Conservation (phyloP, 2,329 filamentous ascomycete genomes). For the Alternaria longipes region DNA sequence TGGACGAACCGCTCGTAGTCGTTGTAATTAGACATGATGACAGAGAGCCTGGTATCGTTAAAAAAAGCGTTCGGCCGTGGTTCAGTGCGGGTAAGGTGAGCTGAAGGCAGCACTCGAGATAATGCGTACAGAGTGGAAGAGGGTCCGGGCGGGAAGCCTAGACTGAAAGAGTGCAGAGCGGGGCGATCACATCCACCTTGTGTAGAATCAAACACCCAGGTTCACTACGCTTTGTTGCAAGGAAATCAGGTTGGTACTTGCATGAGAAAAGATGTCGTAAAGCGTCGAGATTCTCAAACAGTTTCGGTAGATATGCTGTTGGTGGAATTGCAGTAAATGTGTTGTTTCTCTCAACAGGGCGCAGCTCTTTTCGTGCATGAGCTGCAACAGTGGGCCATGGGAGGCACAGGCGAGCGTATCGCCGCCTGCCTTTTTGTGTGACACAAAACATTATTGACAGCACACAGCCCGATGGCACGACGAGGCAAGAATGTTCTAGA, state of each 20-base stretch:
- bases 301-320: background rate
- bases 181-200: conserved; percentile 2
- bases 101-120: conserved; percentile 10
- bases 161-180: background rate
- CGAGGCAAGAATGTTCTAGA: background rate
- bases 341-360: conserved; percentile 11
- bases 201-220: background rate
- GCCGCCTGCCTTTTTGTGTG: conserved; percentile 3
- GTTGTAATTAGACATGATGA: conserved; percentile 21
- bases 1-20: conserved; percentile 35
- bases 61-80: background rate
- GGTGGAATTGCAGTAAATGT: conserved; percentile 1
- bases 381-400: conserved; percentile 11
- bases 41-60: background rate
- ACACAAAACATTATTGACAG: conserved; percentile 5
- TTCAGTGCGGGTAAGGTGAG: conserved; percentile 6
- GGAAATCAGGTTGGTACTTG: background rate
- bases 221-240: background rate
- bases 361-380: conserved; percentile 17
- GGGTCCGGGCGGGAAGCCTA: conserved; percentile 10
- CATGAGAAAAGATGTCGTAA: background rate
- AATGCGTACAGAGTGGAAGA: conserved; percentile 8
- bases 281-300: background rate
- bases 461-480: background rate
- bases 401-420: conserved; percentile 24